Conservation (phyloP, 2,329 filamentous ascomycete genomes). For the Xylariaceae sp. region DNA sequence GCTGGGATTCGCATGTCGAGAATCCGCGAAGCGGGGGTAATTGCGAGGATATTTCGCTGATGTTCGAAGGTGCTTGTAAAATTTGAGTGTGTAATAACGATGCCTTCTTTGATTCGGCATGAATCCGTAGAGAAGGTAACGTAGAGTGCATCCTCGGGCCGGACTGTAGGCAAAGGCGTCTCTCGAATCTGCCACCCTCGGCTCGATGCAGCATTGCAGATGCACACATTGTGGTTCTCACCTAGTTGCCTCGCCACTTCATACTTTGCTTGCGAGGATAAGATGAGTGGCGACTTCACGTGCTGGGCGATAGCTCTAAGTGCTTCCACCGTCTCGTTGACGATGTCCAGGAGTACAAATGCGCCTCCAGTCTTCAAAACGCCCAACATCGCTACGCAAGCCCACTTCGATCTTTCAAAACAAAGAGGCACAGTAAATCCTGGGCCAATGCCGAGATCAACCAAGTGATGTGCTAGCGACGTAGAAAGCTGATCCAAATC, state of each 20-base stretch:
- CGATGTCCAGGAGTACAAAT: too few relatives aligned
- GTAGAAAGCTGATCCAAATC: constrained; percentile 5
- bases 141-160: neutral
- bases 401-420: constrained; percentile 10
- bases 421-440: neutral
- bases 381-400: neutral
- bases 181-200: too few relatives aligned
- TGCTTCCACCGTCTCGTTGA: too few relatives aligned
- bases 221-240: too few relatives aligned
- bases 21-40: too few relatives aligned
- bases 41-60: neutral
- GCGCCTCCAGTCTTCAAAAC: constrained; percentile 9
- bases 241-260: too few relatives aligned
- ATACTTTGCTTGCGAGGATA: too few relatives aligned
- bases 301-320: too few relatives aligned
- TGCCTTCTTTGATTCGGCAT: neutral
- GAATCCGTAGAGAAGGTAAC: constrained; percentile 1
- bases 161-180: too few relatives aligned
- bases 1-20: too few relatives aligned
- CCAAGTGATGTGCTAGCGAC: neutral
- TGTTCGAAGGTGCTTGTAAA: neutral
- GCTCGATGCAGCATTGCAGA: too few relatives aligned
- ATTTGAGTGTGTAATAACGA: neutral
- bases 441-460: neutral
- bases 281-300: too few relatives aligned